Evolutionary conservation across 108 stramenopile species (phyloP).

Genomic region (Cyclostephanos invisitatus): DNA sequence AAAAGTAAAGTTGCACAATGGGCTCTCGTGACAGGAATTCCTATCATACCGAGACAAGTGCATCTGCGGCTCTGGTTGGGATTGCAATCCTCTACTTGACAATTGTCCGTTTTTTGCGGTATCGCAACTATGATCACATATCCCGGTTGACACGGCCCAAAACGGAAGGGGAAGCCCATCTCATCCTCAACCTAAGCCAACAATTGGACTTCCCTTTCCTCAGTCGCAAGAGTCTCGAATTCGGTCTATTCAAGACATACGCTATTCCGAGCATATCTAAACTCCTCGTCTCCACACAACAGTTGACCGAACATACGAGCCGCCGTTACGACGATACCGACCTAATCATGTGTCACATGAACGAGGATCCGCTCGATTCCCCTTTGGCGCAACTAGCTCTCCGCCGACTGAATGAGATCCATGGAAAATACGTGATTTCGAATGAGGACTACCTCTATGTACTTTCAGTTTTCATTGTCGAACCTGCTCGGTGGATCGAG

Average conservation of each 20-base stretch:
- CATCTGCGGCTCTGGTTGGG: not conserved
- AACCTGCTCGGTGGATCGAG: conserved; percentile 25
- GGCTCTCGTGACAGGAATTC: not conserved
- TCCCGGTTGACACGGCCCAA: not conserved
- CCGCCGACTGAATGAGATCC: conserved; percentile 22
- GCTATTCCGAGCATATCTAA: conserved; percentile 23
- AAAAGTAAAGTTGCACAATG: not conserved
- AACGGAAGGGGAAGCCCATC: not conserved
- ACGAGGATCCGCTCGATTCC: conserved; percentile 16
- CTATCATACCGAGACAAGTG: not conserved
- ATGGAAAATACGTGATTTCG: conserved; percentile 23
- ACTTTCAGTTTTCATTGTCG: conserved; percentile 24
- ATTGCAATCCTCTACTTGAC: not conserved
- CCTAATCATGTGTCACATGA: conserved; percentile 22
- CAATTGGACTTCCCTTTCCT: conserved; percentile 14
- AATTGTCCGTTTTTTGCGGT: not conserved
- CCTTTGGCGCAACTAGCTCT: conserved; percentile 7
- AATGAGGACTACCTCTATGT: conserved; percentile 33
- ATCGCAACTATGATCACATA: conserved; percentile 1
- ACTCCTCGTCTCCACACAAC: conserved; percentile 13
- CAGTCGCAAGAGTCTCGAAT: conserved; percentile 8
- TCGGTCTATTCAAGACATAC: conserved; percentile 16
- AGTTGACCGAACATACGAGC: conserved; percentile 19
- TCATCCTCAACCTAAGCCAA: not conserved
- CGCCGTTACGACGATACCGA: conserved; percentile 28